A percentile compares a stretch with the other conserved stretches of the same genome.
These are phyloP conservation scores for Orbilia blumenaviensis DNA, from an alignment of 2,329 filamentous ascomycete genomes.

Conservation along the genomic window DNA sequence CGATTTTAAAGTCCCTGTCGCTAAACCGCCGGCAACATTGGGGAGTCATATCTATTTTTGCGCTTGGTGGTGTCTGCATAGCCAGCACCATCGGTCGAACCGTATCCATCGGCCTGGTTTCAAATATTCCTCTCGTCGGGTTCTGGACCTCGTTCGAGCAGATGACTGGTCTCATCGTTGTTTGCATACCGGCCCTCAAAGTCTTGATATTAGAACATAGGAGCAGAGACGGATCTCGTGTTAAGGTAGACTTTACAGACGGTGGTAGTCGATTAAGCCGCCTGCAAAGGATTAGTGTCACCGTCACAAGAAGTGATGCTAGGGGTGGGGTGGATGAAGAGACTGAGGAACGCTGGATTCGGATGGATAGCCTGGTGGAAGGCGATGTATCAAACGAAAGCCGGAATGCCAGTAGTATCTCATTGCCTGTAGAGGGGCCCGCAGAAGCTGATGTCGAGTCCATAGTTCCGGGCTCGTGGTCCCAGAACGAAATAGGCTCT, in stretches of 20 bases:
- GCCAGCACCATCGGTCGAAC: conserved; percentile 46
- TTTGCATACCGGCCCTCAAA: conserved; percentile 41
- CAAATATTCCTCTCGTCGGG: conserved; percentile 35
- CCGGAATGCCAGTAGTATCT: conserved; percentile 14
- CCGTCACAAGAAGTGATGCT: conserved; percentile 5
- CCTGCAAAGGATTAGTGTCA: conserved; percentile 39
- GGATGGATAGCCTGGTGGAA: conserved; percentile 40
- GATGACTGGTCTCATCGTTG: conserved; percentile 45
- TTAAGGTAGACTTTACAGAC: conserved; percentile 32
- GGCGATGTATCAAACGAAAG: not conserved
- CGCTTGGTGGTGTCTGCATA: conserved; percentile 47
- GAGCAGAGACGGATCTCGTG: conserved; percentile 35
- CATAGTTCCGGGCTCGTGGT: not conserved
- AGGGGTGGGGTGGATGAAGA: conserved; percentile 11
- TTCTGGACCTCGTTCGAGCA: conserved; percentile 51
- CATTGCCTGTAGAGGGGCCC: not conserved
- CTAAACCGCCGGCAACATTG: conserved; percentile 42
- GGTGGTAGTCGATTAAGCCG: conserved; percentile 41
- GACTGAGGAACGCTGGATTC: conserved; percentile 23
- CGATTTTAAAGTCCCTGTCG: conserved; percentile 29
- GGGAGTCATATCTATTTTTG: conserved; percentile 50
- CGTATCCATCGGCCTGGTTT: conserved; percentile 28
- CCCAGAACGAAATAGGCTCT: not conserved
- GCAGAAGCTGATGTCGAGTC: not conserved
- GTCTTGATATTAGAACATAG: conserved; percentile 39